These are phyloP conservation scores for Inga leiocalycina DNA, from an alignment of 306 rosid species.

Conservation along the genomic window DNA sequence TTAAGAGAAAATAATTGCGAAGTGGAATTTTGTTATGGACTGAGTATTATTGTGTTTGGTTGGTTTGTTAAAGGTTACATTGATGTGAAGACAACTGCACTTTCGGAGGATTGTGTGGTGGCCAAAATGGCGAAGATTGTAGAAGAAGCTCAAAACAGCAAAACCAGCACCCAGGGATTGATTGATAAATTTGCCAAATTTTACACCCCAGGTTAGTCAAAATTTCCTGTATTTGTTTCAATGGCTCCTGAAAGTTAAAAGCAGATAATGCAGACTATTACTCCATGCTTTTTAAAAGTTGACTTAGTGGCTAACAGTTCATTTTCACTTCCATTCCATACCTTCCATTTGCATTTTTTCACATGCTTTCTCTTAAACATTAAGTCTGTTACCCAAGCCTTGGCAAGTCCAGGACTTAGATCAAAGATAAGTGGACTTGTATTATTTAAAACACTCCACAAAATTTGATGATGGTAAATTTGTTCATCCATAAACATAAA, in stretches of 20 bases:
- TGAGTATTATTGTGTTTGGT: constrained; percentile 16
- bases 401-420: background rate
- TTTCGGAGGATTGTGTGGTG: constrained; percentile 90
- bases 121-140: constrained; percentile 96
- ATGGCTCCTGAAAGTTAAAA: constrained; percentile 14
- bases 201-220: constrained; percentile 87
- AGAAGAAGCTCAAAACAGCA: constrained; percentile 94
- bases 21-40: background rate
- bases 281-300: background rate
- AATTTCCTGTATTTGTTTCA: background rate
- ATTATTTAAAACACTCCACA: background rate
- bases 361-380: background rate
- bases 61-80: constrained; percentile 64
- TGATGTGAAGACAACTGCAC: constrained; percentile 82
- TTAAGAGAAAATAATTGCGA: background rate
- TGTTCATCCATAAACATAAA: background rate
- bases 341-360: constrained; percentile 6
- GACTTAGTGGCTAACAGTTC: background rate
- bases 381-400: constrained; percentile 2
- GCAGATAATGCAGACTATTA: background rate
- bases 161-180: constrained; percentile 71
- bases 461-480: background rate
- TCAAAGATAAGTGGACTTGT: constrained; percentile 5
- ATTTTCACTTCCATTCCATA: background rate
- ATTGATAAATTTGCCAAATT: constrained; percentile 82